Evolutionary conservation across 1,139 yeast genomes (phyloP), one percentile per base, ranked within the genome.

Genomic region (Debaryomyces fabryi): DNA sequence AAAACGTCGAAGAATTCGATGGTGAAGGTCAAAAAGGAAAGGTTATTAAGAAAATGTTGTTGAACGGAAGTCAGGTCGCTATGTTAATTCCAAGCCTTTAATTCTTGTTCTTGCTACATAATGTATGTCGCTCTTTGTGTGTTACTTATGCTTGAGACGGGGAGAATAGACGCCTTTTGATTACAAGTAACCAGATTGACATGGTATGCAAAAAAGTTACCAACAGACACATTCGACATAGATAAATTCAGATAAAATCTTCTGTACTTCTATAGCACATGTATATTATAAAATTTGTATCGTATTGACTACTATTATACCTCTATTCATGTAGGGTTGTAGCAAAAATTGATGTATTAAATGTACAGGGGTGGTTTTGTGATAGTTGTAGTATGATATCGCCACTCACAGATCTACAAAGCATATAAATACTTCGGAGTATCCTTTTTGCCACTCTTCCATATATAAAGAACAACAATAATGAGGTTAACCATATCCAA

Each of bases 21-120:
- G 58, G 55, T 45, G 70, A 64, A 9, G 73, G 73, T 20, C 79
- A 76, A 40, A 67, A 61, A 45, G 71, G 68, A 48, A 73, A 66
- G 50, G 70, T 70, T 47, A 79, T 81, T 57, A 78, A 81, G 63
- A 85, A 83, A 65, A 86, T 93, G 78, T 77, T 93, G 49, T 75
- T 93, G 57, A 91, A 91, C 66, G 96, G 98, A n/a, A 87, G 88
- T 56, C 87, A 85, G 58, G 83, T 92, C 45, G 86, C 96, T 45
- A 88, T 92, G 96, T 76, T 78, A 42, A 60, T 65, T 32, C 71
- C 71, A 32, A 37, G 29, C 13, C 40, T 40, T 20, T 18, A 20
- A n/a, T 30, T 35, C 15, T 20, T 32, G 16, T 15, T n/a, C 9
- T 25, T 27, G 12, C n/a, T 27, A 15, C 6, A 9, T 3, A 12